A percentile compares a stretch with the other conserved stretches of the same genome.
Conservation (phyloP, 164 flowering plant species). For the Echeveria elegans region DNA sequence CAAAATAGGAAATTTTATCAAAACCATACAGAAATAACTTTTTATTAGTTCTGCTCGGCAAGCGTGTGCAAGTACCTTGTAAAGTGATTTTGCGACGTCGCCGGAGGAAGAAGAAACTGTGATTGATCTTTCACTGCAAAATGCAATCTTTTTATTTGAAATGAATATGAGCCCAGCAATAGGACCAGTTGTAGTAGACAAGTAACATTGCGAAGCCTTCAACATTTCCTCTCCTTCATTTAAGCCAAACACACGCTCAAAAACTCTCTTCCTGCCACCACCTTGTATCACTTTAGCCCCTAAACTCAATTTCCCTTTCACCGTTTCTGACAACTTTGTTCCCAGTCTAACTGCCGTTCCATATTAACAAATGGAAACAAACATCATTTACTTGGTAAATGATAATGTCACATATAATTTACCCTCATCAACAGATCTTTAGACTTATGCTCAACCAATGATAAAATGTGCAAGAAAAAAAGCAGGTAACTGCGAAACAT, state of each 20-base stretch:
- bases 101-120: conserved; percentile 16
- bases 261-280: conserved; percentile 29
- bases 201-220: conserved; percentile 34
- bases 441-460: not conserved
- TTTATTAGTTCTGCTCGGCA: not conserved
- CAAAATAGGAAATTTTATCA: not conserved
- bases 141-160: conserved; percentile 32
- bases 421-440: not conserved
- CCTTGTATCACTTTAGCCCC: conserved; percentile 27
- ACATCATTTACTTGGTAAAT: not conserved
- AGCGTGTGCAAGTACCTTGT: conserved; percentile 17
- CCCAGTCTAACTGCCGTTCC: conserved; percentile 26
- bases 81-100: conserved; percentile 11
- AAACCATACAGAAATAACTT: not conserved
- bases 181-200: conserved; percentile 40
- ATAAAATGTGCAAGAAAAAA: not conserved
- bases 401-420: too few species aligned
- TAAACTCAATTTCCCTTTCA: conserved; percentile 27
- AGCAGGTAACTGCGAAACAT: not conserved
- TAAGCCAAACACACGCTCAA: conserved; percentile 21
- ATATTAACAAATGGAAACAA: not conserved
- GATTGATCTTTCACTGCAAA: conserved; percentile 33
- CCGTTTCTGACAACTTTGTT: conserved; percentile 24
- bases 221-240: conserved; percentile 26
- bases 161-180: conserved; percentile 35